Evolutionary conservation across 169 alveolate species (phyloP).

Genomic region (Perkinsus marinus): DNA sequence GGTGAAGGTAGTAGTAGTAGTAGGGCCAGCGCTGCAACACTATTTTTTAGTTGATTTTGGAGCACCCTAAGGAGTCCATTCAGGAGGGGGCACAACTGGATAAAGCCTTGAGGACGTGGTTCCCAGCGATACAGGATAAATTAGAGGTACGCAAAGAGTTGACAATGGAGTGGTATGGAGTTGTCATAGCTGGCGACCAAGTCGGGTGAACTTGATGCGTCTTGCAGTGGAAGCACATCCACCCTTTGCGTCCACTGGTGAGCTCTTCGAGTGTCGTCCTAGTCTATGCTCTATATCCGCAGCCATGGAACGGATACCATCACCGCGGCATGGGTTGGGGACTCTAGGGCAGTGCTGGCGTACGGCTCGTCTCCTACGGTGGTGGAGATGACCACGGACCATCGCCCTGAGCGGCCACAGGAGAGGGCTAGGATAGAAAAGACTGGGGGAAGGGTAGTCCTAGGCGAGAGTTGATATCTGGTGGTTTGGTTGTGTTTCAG

Average conservation of each 20-base stretch:
- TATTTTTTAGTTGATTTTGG: not conserved
- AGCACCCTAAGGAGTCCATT: not conserved
- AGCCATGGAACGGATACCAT: not conserved
- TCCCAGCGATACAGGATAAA: not conserved
- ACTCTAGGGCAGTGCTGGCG: slow-evolving; percentile 53
- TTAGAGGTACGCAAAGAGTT: not conserved
- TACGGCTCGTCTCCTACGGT: slow-evolving; percentile 2
- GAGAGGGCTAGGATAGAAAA: slow-evolving; percentile 45
- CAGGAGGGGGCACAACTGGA: slow-evolving; percentile 13
- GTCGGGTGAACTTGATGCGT: not conserved
- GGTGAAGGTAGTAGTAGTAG: not conserved
- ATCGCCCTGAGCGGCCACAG: slow-evolving; percentile 39
- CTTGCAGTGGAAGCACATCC: not conserved
- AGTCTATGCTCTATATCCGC: not conserved
- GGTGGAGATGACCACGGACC: slow-evolving; percentile 36
- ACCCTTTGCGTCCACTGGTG: not conserved
- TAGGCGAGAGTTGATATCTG: slow-evolving; percentile 10
- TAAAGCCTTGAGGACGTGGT: slow-evolving; percentile 15
- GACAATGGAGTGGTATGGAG: not conserved
- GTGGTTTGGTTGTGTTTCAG: slow-evolving; percentile 1
- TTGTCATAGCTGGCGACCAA: not conserved
- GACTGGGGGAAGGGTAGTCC: slow-evolving; percentile 42
- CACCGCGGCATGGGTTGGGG: slow-evolving; percentile 55
- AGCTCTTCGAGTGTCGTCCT: not conserved
- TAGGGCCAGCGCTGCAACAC: not conserved